Evolutionary conservation across 2,329 filamentous ascomycete genomes (phyloP).

Genomic region (Calonectria montana): DNA sequence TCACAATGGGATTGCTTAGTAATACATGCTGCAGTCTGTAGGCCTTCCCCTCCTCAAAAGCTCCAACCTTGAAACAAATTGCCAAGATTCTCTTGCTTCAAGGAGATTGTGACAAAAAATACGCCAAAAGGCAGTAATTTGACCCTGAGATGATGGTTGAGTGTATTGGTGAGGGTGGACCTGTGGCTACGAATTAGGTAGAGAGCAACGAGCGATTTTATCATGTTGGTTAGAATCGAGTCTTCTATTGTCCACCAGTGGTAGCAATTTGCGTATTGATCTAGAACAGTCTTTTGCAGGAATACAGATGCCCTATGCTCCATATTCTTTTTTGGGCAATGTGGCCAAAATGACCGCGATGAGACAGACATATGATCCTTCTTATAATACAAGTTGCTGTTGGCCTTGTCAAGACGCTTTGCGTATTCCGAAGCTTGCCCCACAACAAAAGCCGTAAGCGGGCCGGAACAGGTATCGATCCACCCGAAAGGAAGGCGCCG

Average conservation of each 20-base stretch:
- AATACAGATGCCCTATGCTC: too few relatives aligned
- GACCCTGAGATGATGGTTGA: background rate
- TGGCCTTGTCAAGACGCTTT: background rate
- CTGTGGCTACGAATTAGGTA: background rate
- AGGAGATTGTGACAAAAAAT: background rate
- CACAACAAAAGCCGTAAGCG: background rate
- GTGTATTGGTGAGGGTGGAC: background rate
- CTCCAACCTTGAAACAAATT: background rate
- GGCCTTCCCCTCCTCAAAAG: background rate
- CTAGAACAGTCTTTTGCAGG: background rate
- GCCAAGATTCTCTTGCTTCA: background rate
- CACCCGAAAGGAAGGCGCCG: constrained; percentile 3
- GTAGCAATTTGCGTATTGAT: background rate
- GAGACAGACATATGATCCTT: too few relatives aligned
- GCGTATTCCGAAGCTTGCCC: background rate
- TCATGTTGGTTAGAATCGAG: too few relatives aligned
- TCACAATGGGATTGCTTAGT: background rate
- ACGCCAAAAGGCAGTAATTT: background rate
- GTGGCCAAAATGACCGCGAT: background rate
- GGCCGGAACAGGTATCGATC: constrained; percentile 11
- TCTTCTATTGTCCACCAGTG: background rate
- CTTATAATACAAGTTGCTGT: background rate
- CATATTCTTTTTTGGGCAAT: background rate
- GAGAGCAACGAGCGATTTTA: background rate
- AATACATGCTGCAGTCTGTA: too few relatives aligned